A percentile compares a stretch with the other conserved stretches of the same genome.
phyloP scores from a whole-genome alignment of 352 stramenopile genomes.

The Globisporangium megalacanthum region DNA sequence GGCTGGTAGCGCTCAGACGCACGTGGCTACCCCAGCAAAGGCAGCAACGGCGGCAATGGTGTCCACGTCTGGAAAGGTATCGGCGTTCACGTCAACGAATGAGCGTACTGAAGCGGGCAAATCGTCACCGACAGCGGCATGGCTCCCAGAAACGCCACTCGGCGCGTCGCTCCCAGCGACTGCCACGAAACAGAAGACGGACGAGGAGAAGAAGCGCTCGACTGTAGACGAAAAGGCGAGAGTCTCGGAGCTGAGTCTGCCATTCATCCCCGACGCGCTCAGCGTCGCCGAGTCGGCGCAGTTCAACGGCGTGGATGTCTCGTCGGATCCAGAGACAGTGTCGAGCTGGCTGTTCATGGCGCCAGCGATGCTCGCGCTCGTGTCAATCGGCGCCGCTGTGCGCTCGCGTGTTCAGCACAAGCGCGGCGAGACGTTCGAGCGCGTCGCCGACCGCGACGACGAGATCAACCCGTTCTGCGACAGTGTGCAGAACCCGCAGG shows the following conservation, averaged over 20 bases:
- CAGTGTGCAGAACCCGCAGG: slow-evolving; percentile 13
- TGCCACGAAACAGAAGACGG: neutral
- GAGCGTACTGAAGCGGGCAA: too few relatives aligned
- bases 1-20: too few relatives aligned
- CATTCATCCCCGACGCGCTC: slow-evolving; percentile 16
- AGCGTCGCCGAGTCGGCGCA: slow-evolving; percentile 7
- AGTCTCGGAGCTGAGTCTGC: slow-evolving; percentile 3
- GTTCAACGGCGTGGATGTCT: slow-evolving; percentile 6
- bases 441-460: slow-evolving; percentile 35
- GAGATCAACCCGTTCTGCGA: slow-evolving; percentile 77
- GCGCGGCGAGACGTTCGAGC: slow-evolving; percentile 24
- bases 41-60: too few relatives aligned
- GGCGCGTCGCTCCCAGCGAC: too few relatives aligned
- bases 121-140: too few relatives aligned
- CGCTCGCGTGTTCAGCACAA: slow-evolving; percentile 11
- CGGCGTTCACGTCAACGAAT: too few relatives aligned
- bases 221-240: neutral
- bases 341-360: slow-evolving; percentile 46
- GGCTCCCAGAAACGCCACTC: too few relatives aligned
- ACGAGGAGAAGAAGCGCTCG: neutral
- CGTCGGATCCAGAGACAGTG: slow-evolving; percentile 10
- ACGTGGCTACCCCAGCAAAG: too few relatives aligned
- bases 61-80: too few relatives aligned
- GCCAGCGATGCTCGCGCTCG: slow-evolving; percentile 31
- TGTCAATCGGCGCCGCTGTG: slow-evolving; percentile 35